These are phyloP conservation scores for Suillus occidentalis DNA, from an alignment of 768 basidiomycete species.

Conservation along the genomic window DNA sequence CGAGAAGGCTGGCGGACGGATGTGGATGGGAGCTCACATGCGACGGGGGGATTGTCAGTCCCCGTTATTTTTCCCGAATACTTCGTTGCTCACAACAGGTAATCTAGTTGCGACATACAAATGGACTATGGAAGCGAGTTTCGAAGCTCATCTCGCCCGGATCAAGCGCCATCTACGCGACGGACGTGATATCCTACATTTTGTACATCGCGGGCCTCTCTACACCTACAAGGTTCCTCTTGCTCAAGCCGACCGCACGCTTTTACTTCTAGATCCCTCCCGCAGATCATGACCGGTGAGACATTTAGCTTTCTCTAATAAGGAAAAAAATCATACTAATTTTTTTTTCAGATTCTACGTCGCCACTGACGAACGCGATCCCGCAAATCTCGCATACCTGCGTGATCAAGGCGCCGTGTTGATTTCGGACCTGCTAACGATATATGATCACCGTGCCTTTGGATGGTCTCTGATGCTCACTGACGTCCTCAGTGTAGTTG, in stretches of 20 bases:
- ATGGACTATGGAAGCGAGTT: conserved; percentile 36
- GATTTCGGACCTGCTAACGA: conserved; percentile 41
- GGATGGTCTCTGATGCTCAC: conserved; percentile 46
- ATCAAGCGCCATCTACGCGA: conserved; percentile 26
- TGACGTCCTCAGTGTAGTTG: conserved; percentile 43
- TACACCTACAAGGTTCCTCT: conserved; percentile 24
- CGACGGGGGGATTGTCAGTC: conserved; percentile 43
- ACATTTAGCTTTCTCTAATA: not conserved
- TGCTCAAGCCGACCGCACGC: conserved; percentile 15
- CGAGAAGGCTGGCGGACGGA: conserved; percentile 26
- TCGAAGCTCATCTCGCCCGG: conserved; percentile 34
- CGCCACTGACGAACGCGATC: conserved; percentile 45
- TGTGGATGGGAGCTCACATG: conserved; percentile 48
- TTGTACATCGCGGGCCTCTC: conserved; percentile 22
- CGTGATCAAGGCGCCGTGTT: conserved; percentile 38
- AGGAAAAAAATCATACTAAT: not conserved
- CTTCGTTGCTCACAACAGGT: not conserved
- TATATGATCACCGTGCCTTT: conserved; percentile 37
- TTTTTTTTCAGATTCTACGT: conserved; percentile 31
- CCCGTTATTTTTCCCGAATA: not conserved
- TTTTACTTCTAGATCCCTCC: conserved; percentile 29
- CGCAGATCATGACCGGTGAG: conserved; percentile 22
- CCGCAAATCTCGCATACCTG: conserved; percentile 31
- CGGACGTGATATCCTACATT: conserved; percentile 18
- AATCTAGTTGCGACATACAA: conserved; percentile 25